Percentiles rank a stretch among this genome's conserved stretches.
Evolutionary conservation across 139 green algal species (phyloP).

Genomic region (Chlamydomonas urium): DNA sequence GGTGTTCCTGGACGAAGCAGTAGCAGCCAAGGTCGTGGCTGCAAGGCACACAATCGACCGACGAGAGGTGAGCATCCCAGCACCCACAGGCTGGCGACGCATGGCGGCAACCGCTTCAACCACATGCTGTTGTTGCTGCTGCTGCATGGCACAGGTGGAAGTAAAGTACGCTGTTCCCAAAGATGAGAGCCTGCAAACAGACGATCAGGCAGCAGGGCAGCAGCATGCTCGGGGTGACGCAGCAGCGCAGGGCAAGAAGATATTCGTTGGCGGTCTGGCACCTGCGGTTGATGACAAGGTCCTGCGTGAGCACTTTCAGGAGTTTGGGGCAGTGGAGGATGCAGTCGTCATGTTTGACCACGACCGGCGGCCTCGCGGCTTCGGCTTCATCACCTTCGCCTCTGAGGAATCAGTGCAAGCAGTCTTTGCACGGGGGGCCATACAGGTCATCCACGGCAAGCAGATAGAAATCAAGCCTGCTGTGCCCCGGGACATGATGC

Average conservation of each 20-base stretch:
- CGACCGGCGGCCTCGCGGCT: constrained; percentile 86
- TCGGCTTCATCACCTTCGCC: constrained; percentile 95
- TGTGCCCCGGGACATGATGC: constrained; percentile 83
- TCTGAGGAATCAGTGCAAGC: constrained; percentile 84
- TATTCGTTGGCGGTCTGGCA: constrained; percentile 93
- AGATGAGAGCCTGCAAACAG: constrained; percentile 67
- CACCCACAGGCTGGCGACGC: not conserved
- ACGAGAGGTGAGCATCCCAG: constrained; percentile 56
- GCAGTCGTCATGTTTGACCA: constrained; percentile 96
- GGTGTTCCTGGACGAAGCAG: constrained; percentile 77
- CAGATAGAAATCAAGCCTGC: constrained; percentile 90
- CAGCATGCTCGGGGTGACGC: constrained; percentile 10
- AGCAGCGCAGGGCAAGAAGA: constrained; percentile 57
- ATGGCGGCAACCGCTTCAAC: not conserved
- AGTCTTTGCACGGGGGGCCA: constrained; percentile 72
- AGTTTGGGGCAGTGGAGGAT: constrained; percentile 80
- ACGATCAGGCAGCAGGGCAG: constrained; percentile 16
- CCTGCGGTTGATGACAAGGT: constrained; percentile 79
- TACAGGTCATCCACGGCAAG: constrained; percentile 94
- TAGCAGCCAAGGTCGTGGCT: constrained; percentile 84
- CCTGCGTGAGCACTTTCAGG: constrained; percentile 67
- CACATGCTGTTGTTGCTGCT: no score
- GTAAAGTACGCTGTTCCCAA: constrained; percentile 93
- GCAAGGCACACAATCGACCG: constrained; percentile 90
- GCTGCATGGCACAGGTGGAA: constrained; percentile 83